Evolutionary conservation across 75 land plant genomes (phyloP).

Genomic region (Picea sitchensis): DNA sequence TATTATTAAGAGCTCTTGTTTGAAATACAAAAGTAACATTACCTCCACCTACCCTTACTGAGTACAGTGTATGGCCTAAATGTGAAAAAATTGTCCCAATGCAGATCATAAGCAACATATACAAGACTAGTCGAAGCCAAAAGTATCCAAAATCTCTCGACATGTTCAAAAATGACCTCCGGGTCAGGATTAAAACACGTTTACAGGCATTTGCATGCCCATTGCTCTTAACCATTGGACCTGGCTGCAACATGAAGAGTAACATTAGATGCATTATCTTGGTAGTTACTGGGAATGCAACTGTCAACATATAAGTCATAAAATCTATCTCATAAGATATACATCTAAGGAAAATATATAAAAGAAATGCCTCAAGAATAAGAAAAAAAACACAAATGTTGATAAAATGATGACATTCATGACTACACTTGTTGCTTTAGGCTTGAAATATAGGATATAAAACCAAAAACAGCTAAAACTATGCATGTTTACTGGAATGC

Average conservation of each 20-base stretch:
- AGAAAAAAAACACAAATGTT: not conserved
- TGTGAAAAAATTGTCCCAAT: slow-evolving; percentile 21
- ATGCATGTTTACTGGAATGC: not conserved
- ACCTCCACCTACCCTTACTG: slow-evolving; percentile 11
- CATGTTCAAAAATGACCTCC: slow-evolving; percentile 30
- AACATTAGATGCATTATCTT: slow-evolving; percentile 1
- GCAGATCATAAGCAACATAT: slow-evolving; percentile 16
- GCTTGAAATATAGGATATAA: too few relatives aligned
- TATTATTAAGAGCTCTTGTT: too few relatives aligned
- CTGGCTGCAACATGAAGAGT: slow-evolving; percentile 8
- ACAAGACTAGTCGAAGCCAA: slow-evolving; percentile 27
- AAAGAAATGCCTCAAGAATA: not conserved
- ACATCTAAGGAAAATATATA: not conserved
- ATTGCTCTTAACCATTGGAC: slow-evolving; percentile 5
- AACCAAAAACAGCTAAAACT: not conserved
- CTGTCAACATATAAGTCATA: not conserved
- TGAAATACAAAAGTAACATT: not conserved
- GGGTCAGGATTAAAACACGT: slow-evolving; percentile 6
- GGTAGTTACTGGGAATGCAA: not conserved
- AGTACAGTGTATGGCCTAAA: slow-evolving; percentile 6
- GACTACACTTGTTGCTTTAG: not conserved
- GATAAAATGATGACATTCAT: not conserved
- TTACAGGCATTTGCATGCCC: slow-evolving; percentile 10
- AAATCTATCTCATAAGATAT: not conserved
- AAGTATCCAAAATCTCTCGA: slow-evolving; percentile 22